Base-by-base conservation (phyloP, 2,329 filamentous ascomycete species). In the Pleoardoris graminearum region DNA sequence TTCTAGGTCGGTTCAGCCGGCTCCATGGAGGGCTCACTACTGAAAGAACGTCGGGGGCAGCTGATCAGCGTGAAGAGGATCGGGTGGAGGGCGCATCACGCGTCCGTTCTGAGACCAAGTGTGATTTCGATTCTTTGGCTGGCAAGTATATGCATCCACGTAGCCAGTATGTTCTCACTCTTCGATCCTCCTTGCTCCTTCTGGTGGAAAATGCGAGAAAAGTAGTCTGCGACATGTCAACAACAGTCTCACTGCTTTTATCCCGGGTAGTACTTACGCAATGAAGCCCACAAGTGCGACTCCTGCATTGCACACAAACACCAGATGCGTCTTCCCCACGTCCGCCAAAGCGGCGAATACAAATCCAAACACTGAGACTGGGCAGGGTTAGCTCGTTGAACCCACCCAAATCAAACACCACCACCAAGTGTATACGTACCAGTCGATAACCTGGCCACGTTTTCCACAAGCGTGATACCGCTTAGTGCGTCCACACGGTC, bases 391-490 rank as follows among this genome's bases (percentile, higher is more conserved):
- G 33, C 11, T 17, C 27, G n/a, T 7, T 19, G 10, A 7, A 25
- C 11, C 12, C 22, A 19, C 11, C 12, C 22, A 19, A 14, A 17
- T 3, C 4, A 42, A n/a, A 19, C 27, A 27, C 3, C 6, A 6
- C 12, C 7, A 25, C 2, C n/a, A 5, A 27, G 16, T 19, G 16
- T 21, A 10, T n/a, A 59, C 63, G 58, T 54, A 65, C 64, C 68
- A 0, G 85, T 90, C 0, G 80, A 76, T 1, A 90, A 71, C 21
- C 82, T 76, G 0, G 86, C 87, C 27, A 88, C 79, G 57, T 88
- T 89, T 63, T 90, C 87, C 0, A 90, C 82, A 0, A 90, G 74
- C 0, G 85, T 88, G 11, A 90, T 85, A 0, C 85, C 86, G 33
- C 85, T 85, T 3, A 90, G 74, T 0, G 87, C 87, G 62, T 90